Base-by-base conservation (phyloP, 148 eudicot species). In the Vaccinium darrowii region DNA sequence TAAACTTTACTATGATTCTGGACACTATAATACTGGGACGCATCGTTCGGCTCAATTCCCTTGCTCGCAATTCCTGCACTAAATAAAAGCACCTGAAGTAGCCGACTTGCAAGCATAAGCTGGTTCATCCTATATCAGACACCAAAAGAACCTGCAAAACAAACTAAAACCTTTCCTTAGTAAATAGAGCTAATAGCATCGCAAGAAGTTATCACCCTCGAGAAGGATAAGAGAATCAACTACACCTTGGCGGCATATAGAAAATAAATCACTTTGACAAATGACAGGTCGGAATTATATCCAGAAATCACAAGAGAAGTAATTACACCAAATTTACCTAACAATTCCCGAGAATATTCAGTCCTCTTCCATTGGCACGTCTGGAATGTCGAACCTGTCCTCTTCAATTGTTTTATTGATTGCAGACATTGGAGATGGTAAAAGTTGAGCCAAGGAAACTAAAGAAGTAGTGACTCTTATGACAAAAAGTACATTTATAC, bases 341-440 rank as follows among this genome's bases (percentile, higher is more conserved):
- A 15, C 36, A 62, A 76, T 53, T 27, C 54, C 30, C 67, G 11
- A 85, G 39, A 86, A 43, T 62, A 16, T 36, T 89, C 83, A 91
- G 86, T 93, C 99, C 86, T 94, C 97, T 87, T 96, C 99, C 99
- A 94, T 96, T 1, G 99, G 99, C 83, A 96, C 98, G 4, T 92
- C 99, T 8, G 99, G 99, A 73, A 93, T 87, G 87, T 94, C 95
- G 81, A 94, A 94, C 87, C 98, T 92, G 82, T 96, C 98, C 88
- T 96, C 99, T 81, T 90, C 89, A 62, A 92, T 92, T 14, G 91
- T 81, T 88, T 91, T 94, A 63, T 88, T 93, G 58, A 94, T 90
- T 27, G 93, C 92, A 65, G 92, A 92, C 80, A 90, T 69, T 82
- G 97, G 94, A 83, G 97, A 84, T 7, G 92, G 98, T 96, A 82